Evolutionary conservation across 2,329 filamentous ascomycete genomes (phyloP).

Genomic region (Bertia moriformis): DNA sequence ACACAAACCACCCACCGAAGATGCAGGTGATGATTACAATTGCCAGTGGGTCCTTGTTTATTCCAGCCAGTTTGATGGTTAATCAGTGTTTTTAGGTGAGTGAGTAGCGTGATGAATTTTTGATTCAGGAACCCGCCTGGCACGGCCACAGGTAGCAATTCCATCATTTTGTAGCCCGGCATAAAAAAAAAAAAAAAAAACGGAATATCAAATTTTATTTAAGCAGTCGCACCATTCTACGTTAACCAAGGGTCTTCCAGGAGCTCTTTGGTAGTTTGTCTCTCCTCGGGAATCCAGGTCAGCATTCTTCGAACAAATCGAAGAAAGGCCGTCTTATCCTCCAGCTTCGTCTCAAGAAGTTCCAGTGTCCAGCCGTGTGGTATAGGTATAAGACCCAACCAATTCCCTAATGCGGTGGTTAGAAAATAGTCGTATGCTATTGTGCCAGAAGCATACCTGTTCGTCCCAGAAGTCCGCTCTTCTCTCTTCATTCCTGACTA

Average conservation of each 20-base stretch:
- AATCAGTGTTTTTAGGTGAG: too few relatives aligned
- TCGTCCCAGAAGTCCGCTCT: conserved; percentile 1
- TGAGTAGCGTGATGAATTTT: too few relatives aligned
- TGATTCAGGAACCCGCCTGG: too few relatives aligned
- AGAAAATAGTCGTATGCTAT: neutral
- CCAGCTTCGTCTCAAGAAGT: neutral
- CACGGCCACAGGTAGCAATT: too few relatives aligned
- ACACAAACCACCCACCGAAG: too few relatives aligned
- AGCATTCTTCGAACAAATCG: neutral
- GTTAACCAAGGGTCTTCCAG: conserved; percentile 2
- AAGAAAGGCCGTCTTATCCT: conserved; percentile 3
- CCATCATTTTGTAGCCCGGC: too few relatives aligned
- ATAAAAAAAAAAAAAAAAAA: too few relatives aligned
- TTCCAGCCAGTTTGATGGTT: too few relatives aligned
- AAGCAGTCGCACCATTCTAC: neutral
- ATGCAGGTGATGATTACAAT: too few relatives aligned
- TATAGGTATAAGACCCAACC: neutral
- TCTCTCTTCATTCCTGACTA: conserved; percentile 3
- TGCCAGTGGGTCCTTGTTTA: too few relatives aligned
- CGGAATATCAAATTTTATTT: too few relatives aligned
- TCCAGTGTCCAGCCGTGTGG: conserved; percentile 1
- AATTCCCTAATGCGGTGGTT: neutral
- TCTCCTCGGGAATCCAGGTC: conserved; percentile 2
- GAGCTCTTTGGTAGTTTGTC: conserved; percentile 1
- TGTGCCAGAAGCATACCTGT: neutral